Percentiles rank a stretch among this genome's conserved stretches.
phyloP scores from a whole-genome alignment of 2,329 filamentous ascomycete species.

The Alternaria dauci region DNA sequence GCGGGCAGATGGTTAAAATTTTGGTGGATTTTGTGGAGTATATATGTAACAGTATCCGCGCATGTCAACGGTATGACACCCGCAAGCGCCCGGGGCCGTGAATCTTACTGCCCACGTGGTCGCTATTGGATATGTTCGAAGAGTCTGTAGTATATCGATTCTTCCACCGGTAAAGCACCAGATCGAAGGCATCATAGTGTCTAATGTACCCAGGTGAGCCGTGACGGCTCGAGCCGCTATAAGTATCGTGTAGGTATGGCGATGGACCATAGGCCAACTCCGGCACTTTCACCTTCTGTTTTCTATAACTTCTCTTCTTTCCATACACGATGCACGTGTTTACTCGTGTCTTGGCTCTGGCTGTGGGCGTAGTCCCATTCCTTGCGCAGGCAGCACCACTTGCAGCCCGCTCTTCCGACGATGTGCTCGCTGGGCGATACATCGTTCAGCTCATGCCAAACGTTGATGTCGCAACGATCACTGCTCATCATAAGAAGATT shows the following conservation, averaged over 20 bases:
- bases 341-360: slow-evolving; percentile 30
- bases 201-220: too few relatives aligned
- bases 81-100: background rate
- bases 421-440: slow-evolving; percentile 51
- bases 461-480: slow-evolving; percentile 34
- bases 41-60: background rate
- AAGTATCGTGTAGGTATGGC: background rate
- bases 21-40: background rate
- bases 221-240: background rate
- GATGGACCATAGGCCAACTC: background rate
- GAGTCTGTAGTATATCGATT: background rate
- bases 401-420: slow-evolving; percentile 6
- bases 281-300: too few relatives aligned
- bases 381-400: slow-evolving; percentile 34
- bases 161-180: background rate
- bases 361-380: slow-evolving; percentile 29
- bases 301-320: accelerated
- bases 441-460: slow-evolving; percentile 54
- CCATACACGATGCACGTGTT: slow-evolving; percentile 36
- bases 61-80: background rate
- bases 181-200: background rate
- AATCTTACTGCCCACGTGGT: slow-evolving; percentile 22
- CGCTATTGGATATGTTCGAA: slow-evolving; percentile 13
- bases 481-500: slow-evolving; percentile 35
- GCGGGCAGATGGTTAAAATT: background rate